Conservation (phyloP, 306 rosid species). For the Corylus avellana region DNA sequence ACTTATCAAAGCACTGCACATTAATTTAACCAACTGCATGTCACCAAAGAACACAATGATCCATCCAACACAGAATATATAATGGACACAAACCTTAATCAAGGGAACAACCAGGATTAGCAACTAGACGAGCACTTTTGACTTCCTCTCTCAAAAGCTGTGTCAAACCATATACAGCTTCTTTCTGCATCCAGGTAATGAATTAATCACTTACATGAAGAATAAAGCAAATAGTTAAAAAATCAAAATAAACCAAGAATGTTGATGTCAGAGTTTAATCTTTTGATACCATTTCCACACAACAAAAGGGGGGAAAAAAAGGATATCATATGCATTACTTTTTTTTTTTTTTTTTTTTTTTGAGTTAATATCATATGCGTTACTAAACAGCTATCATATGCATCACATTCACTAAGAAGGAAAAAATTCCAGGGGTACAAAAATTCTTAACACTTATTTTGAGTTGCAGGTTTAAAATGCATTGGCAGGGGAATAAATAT, state of each 20-base stretch:
- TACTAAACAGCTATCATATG: too few relatives aligned
- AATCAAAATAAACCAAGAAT: neutral
- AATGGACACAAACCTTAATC: conserved; percentile 61
- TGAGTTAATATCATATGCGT: too few relatives aligned
- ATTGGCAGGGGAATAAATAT: neutral
- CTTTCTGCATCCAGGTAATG: conserved; percentile 61
- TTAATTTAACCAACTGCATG: neutral
- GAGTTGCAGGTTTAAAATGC: neutral
- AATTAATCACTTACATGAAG: conserved; percentile 27
- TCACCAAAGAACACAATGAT: neutral
- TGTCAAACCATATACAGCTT: conserved; percentile 90
- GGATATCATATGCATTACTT: too few relatives aligned
- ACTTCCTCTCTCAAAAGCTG: conserved; percentile 72
- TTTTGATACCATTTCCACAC: too few relatives aligned
- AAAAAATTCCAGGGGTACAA: too few relatives aligned
- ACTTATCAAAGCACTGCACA: neutral
- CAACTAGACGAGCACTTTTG: conserved; percentile 76
- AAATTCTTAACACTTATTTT: too few relatives aligned
- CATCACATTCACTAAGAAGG: too few relatives aligned
- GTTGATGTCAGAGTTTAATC: neutral
- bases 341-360: too few relatives aligned
- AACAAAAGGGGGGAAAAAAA: too few relatives aligned
- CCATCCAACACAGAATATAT: neutral
- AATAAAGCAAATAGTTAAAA: neutral
- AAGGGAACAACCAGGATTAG: conserved; percentile 90